Percentiles rank a stretch among this genome's conserved stretches.
These are phyloP conservation scores for Pythium phragmitis DNA, from an alignment of 352 stramenopile species.

Conservation along the genomic window DNA sequence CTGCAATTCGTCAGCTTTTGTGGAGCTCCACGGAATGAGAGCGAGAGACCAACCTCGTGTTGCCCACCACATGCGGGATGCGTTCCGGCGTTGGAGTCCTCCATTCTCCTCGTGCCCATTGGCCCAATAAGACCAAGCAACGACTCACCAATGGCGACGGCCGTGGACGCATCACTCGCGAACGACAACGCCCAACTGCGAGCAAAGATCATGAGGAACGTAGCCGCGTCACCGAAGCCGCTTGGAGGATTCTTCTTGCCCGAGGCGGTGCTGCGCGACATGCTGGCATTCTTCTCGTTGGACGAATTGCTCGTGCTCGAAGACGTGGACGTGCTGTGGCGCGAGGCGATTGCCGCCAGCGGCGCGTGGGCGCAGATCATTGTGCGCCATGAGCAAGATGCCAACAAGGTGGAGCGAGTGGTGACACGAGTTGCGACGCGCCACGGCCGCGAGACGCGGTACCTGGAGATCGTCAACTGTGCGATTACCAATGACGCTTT, in stretches of 20 bases:
- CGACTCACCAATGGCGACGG: neutral
- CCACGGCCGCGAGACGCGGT: slow-evolving; percentile 41
- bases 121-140: slow-evolving; percentile 1
- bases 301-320: slow-evolving; percentile 57
- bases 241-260: slow-evolving; percentile 21
- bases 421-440: slow-evolving; percentile 32
- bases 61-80: neutral
- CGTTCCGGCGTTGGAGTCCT: slow-evolving; percentile 20
- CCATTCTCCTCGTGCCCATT: slow-evolving; percentile 7
- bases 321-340: slow-evolving; percentile 39
- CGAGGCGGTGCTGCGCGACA: slow-evolving; percentile 33
- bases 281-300: slow-evolving; percentile 51
- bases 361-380: slow-evolving; percentile 36
- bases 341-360: slow-evolving; percentile 26
- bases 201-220: neutral
- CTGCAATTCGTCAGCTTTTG: slow-evolving; percentile 14
- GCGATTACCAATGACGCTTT: slow-evolving; percentile 36
- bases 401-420: slow-evolving; percentile 28
- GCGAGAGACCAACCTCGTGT: neutral
- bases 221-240: neutral
- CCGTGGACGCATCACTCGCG: neutral
- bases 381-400: slow-evolving; percentile 37
- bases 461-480: slow-evolving; percentile 48
- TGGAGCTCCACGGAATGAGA: slow-evolving; percentile 11
- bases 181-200: neutral